Evolutionary conservation across 2,329 filamentous ascomycete species (phyloP), one percentile per base, ranked within the genome.

Genomic region (Penicillium nordicum): DNA sequence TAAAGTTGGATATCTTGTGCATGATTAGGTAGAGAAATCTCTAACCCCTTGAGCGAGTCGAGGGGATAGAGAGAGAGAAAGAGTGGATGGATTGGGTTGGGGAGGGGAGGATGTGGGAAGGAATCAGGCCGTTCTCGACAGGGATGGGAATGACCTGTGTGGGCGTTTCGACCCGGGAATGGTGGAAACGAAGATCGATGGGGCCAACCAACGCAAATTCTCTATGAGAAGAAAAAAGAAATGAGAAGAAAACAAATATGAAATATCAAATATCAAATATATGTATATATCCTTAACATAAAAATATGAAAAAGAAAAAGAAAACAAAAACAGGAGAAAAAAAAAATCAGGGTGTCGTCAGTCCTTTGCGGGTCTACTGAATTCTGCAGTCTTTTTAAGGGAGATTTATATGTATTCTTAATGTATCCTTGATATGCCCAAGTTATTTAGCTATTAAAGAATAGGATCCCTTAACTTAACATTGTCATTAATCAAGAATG

Each of bases 1-100:
- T 86, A 73, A 87, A 85, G 77, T 86, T 86, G 70, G 82, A 82
- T 72, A 87, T 86, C 76, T 86, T 86, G 77, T 87, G 84, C 84
- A 87, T 87, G 72, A 63, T 61, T 57, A 32, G 30, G 30, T 32
- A 47, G 58, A 59, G 54, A 58, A 64, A 59, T 67, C 71, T 74
- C 70, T 69, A 57, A 63, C 70, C 72, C 72, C 72, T 70, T 64
- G 64, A 69, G 53, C 58, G 50, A 65, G 57, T 63, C 64, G 64
- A 68, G 69, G 70, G 69, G 66, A 68, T 63, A 69, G 69, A 69
- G 66, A 65, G 63, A 60, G 60, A 59, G 62, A 63, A 53, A 65
- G 63, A 58, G 62, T 57, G 55, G 60, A 47, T 61, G 57, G 48
- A 57, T 55, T 57, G 36, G 32, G 36, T 51, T 48, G 49, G 37